A percentile compares a stretch with the other conserved stretches of the same genome.
Conservation (phyloP, 75 land plant genomes). For the Selaginella moellendorffii region DNA sequence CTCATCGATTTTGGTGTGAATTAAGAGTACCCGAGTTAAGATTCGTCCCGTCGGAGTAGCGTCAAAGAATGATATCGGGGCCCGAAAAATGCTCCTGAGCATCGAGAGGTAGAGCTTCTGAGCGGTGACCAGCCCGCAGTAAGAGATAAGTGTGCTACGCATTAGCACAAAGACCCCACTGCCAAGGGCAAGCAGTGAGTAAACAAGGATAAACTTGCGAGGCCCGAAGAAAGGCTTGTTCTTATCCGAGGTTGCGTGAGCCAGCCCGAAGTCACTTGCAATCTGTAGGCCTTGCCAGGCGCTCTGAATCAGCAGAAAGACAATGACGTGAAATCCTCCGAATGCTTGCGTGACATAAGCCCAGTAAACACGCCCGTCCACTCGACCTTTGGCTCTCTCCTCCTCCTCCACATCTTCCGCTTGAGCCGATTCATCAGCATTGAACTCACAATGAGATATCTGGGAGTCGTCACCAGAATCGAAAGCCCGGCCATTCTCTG, state of each 20-base stretch:
- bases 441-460: too few relatives aligned
- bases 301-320: conserved; percentile 35
- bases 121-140: conserved; percentile 63
- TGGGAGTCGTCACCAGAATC: too few relatives aligned
- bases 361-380: conserved; percentile 15
- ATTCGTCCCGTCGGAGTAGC: conserved; percentile 22
- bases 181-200: conserved; percentile 26
- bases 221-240: conserved; percentile 13
- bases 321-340: conserved; percentile 50
- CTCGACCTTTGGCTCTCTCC: conserved; percentile 18
- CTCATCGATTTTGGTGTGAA: not conserved
- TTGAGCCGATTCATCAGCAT: too few relatives aligned
- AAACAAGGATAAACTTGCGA: conserved; percentile 34
- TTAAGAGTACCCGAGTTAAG: conserved; percentile 19
- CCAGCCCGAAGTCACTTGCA: conserved; percentile 56
- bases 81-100: conserved; percentile 63
- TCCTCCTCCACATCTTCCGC: conserved; percentile 15
- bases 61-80: conserved; percentile 76
- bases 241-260: conserved; percentile 49
- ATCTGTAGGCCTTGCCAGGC: conserved; percentile 60
- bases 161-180: conserved; percentile 34
- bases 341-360: conserved; percentile 31
- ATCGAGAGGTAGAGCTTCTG: conserved; percentile 60
- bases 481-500: too few relatives aligned
- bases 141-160: conserved; percentile 32